Evolutionary conservation across 169 alveolate genomes (phyloP).

Genomic region (Plasmodium fragile): DNA sequence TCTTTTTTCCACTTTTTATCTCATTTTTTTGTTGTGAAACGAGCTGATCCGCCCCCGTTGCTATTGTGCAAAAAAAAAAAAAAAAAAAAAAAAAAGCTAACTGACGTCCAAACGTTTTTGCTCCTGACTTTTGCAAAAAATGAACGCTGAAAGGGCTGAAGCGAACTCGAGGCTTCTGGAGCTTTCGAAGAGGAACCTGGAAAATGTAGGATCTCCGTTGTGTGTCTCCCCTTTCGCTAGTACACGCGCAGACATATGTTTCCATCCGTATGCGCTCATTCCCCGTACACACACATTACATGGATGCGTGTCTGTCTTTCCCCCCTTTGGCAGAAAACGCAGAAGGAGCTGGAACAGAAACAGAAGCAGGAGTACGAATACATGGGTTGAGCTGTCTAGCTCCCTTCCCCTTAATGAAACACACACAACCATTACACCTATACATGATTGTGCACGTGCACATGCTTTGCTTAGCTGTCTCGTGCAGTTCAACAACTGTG

Average conservation of each 20-base stretch:
- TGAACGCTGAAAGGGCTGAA: constrained; percentile 69
- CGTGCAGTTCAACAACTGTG: background rate
- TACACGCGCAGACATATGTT: background rate
- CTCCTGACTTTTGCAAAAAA: constrained; percentile 1
- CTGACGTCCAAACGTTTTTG: background rate
- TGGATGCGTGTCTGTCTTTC: background rate
- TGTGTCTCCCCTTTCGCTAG: background rate
- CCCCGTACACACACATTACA: background rate
- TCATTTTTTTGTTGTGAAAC: background rate
- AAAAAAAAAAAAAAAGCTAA: background rate
- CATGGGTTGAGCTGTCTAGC: background rate
- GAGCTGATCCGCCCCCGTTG: background rate
- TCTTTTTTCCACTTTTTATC: background rate
- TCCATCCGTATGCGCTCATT: background rate
- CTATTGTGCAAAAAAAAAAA: background rate
- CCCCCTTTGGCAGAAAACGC: constrained; percentile 20
- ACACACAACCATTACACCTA: background rate
- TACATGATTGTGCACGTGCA: background rate
- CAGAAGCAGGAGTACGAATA: constrained; percentile 46
- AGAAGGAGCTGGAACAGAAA: constrained; percentile 41
- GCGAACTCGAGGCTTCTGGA: constrained; percentile 57
- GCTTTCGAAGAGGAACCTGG: constrained; percentile 56
- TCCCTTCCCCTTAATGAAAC: background rate
- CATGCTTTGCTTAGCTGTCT: background rate
- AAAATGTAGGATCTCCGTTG: constrained; percentile 29